These are phyloP conservation scores for Colletotrichum coccodes DNA, from an alignment of 2,329 filamentous ascomycete species.

Conservation along the genomic window DNA sequence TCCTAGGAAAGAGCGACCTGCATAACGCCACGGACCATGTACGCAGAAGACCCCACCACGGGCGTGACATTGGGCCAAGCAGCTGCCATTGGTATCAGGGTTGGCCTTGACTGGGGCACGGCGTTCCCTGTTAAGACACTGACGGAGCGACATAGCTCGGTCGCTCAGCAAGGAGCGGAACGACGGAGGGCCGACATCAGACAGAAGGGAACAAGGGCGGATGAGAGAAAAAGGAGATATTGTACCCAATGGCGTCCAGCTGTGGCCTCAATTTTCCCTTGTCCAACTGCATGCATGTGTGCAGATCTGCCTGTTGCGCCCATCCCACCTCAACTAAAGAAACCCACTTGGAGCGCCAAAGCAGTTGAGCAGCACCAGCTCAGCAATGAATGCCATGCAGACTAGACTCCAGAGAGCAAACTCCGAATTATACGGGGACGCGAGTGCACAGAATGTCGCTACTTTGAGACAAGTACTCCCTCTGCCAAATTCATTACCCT, in stretches of 20 bases:
- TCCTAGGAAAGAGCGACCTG: conserved; percentile 9
- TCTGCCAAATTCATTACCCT: background rate
- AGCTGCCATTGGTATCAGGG: background rate
- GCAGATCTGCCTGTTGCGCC: conserved; percentile 21
- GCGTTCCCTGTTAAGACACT: background rate
- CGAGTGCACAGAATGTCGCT: background rate
- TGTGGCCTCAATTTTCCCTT: background rate
- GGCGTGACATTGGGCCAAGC: background rate
- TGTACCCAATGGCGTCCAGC: background rate
- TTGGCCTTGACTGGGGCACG: background rate
- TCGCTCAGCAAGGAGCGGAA: background rate
- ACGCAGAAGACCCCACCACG: background rate
- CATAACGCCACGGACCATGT: conserved; percentile 30
- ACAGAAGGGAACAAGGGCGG: background rate
- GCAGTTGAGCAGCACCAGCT: background rate
- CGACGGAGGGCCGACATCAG: background rate
- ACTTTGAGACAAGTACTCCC: background rate
- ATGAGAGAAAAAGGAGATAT: background rate
- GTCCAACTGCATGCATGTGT: conserved; percentile 23
- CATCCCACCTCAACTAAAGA: conserved; percentile 3
- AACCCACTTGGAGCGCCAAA: background rate
- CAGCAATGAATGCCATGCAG: background rate
- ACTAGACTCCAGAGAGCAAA: too few species aligned
- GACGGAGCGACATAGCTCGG: background rate
- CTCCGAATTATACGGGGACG: too few species aligned